Evolutionary conservation across 345 rosid species (phyloP), one percentile per base, ranked within the genome.

Genomic region (Euphorbia lathyris): DNA sequence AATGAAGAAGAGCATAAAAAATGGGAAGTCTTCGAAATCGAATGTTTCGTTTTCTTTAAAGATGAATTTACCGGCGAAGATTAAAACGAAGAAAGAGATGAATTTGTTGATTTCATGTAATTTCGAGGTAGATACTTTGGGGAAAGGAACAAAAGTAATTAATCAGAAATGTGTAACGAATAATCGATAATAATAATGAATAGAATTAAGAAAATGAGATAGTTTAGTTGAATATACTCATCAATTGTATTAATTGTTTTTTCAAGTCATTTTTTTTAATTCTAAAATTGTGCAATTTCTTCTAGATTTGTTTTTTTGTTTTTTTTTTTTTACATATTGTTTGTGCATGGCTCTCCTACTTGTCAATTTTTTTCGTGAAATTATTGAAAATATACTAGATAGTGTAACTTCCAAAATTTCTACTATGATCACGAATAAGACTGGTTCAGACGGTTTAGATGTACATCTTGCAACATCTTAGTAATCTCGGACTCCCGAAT

Each of bases 91-190:
- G 36, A 29, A 10, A 52, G 56, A 71, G 17, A 60, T 62, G 32
- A 29, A 63, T 1, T 30, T 77, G 17, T 40, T 25, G 3, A 69
- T 69, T 20, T 25, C 57, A 23, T 69, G 78, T 43, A 23, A 63
- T 16, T 69, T 79, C 50, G 20, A 7, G 55, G 81, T 77, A 17
- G 74, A 77, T 9, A 63, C 26, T 25, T 53, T 83, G 66, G 60
- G 57, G 5, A 34, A 27, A 67, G 74, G 70, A 25, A 67, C 61
- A 13, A 58, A 22, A 3, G 26, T 80, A 51, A 56, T 74, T 30
- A 74, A 76, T 26, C 80, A 79, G 59, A 9, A 68, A 38, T 81
- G 87, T 69, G 53, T 62, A n/a, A 74, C 73, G 29, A 9, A 76
- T 40, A 1, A 40, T n/a, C 74, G 59, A 67, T 61, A 61, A 58